Percentiles rank a stretch among this genome's conserved stretches.
These are phyloP conservation scores for Aspergillus aculeatus DNA, from an alignment of 2,329 filamentous ascomycete species.

Conservation along the genomic window DNA sequence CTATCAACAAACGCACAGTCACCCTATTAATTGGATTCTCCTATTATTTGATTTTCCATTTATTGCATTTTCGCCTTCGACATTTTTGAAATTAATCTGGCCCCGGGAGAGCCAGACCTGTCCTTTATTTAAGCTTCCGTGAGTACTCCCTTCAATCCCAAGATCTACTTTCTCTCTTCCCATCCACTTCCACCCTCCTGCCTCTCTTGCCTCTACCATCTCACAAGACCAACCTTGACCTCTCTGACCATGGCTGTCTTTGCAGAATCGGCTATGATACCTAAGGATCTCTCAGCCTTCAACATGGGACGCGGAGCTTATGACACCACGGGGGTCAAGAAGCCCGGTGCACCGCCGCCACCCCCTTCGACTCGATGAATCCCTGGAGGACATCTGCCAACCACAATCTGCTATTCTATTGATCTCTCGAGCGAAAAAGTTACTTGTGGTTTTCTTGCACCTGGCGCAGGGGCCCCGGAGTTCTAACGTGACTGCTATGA, in stretches of 20 bases:
- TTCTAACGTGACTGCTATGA: constrained; percentile 28
- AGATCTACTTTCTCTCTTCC: constrained; percentile 1
- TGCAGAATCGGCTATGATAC: constrained; percentile 42
- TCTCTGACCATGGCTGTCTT: constrained; percentile 32
- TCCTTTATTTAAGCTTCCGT: constrained; percentile 19
- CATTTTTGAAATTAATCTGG: neutral
- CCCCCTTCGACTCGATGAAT: constrained; percentile 33
- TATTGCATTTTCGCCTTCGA: constrained; percentile 8
- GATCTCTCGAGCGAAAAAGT: constrained; percentile 22
- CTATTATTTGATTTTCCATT: constrained; percentile 12
- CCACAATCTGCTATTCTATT: constrained; percentile 19
- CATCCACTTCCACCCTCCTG: neutral
- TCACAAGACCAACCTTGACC: neutral
- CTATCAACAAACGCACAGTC: constrained; percentile 19
- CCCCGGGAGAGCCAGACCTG: neutral
- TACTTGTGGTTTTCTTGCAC: constrained; percentile 21
- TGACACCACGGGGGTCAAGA: constrained; percentile 53
- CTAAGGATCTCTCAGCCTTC: constrained; percentile 40
- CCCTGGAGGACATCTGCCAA: constrained; percentile 21
- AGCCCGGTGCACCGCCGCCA: constrained; percentile 47
- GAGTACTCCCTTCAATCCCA: constrained; percentile 14
- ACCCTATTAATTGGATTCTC: constrained; percentile 14
- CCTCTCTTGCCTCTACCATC: constrained; percentile 7
- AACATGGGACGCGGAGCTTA: constrained; percentile 55
- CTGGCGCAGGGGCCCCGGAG: constrained; percentile 27